These are phyloP conservation scores for Lathyrus tuberosus DNA, from an alignment of 306 rosid genomes.

Conservation along the genomic window DNA sequence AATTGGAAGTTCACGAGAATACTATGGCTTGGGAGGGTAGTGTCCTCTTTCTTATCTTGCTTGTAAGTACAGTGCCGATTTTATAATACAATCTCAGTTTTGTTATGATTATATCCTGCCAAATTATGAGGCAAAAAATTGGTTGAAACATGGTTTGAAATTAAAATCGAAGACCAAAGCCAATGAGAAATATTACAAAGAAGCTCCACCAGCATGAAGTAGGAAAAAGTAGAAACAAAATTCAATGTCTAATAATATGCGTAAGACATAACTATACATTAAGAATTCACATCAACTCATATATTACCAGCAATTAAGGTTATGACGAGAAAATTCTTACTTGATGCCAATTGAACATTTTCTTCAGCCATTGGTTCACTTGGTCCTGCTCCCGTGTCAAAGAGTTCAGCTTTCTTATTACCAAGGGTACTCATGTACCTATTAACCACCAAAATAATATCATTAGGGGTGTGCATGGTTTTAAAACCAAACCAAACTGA, in stretches of 20 bases:
- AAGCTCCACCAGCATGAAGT: background rate
- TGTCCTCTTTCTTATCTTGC: background rate
- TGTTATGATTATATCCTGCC: background rate
- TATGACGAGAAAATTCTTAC: constrained; percentile 49
- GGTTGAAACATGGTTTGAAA: constrained; percentile 3
- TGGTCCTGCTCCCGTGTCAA: constrained; percentile 87
- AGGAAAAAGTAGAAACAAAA: background rate
- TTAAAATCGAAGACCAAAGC: constrained; percentile 1
- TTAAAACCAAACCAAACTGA: too few species aligned
- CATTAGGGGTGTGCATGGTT: too few species aligned
- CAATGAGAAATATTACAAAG: background rate
- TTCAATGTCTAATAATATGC: background rate
- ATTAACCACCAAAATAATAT: constrained; percentile 47
- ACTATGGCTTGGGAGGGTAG: background rate
- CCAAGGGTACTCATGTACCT: constrained; percentile 87
- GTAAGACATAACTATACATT: background rate
- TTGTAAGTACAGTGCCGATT: background rate
- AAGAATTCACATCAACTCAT: background rate
- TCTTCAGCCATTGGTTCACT: constrained; percentile 84
- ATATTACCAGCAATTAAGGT: background rate
- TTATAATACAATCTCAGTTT: background rate
- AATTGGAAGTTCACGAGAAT: background rate
- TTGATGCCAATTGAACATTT: constrained; percentile 82
- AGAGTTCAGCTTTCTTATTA: constrained; percentile 87
- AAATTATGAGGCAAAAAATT: background rate